Conservation (phyloP, 1,284 basidiomycete genomes). For the Takashimella koratensis region DNA sequence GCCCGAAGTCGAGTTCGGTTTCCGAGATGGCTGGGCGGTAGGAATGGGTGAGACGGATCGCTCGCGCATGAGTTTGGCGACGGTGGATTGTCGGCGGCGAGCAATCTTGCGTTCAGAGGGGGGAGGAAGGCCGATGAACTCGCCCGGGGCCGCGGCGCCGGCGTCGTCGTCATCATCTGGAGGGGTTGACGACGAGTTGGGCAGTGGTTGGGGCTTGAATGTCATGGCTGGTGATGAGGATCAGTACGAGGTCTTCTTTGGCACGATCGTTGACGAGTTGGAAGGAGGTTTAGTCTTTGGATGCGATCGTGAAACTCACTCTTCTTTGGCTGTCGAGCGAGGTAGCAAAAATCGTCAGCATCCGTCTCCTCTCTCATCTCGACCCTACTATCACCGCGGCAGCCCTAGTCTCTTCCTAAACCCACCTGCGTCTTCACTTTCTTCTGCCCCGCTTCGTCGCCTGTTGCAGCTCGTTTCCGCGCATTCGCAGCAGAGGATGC, state of each 20-base stretch:
- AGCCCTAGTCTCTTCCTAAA: background rate
- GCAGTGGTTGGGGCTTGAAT: conserved; percentile 4
- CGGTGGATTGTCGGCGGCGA: conserved; percentile 33
- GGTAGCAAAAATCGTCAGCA: background rate
- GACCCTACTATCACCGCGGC: too few relatives aligned
- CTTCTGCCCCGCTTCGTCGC: background rate
- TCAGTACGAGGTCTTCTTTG: background rate
- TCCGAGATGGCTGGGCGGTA: background rate
- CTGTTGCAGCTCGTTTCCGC: background rate
- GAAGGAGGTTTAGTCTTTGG: background rate
- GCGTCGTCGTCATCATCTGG: background rate
- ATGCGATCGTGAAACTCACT: too few relatives aligned
- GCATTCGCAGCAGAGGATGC: background rate
- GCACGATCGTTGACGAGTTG: background rate
- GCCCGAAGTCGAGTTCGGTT: background rate
- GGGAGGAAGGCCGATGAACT: conserved; percentile 34
- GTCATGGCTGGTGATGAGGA: background rate
- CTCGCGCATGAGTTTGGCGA: conserved; percentile 26
- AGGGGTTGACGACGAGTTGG: background rate
- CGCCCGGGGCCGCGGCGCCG: background rate
- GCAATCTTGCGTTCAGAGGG: conserved; percentile 40
- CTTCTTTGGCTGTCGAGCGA: background rate
- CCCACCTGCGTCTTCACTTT: background rate
- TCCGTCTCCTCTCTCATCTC: background rate
- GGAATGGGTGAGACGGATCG: conserved; percentile 17